phyloP scores from a whole-genome alignment of 1,284 basidiomycete genomes.

The Entoloma clypeatum region DNA sequence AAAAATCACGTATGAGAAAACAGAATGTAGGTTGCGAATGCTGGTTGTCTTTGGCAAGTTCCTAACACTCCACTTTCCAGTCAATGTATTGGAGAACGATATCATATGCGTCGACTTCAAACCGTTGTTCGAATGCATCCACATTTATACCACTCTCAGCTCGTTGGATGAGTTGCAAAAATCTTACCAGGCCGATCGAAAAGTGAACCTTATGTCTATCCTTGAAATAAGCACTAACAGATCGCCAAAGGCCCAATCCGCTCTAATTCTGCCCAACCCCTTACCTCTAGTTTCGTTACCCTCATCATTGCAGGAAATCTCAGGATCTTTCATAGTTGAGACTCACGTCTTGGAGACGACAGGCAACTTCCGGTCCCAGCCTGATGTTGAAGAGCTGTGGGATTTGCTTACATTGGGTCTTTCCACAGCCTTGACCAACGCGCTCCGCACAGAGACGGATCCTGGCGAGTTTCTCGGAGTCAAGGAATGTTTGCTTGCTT shows the following conservation, averaged over 20 bases:
- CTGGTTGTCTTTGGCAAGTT: neutral
- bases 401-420: slow-evolving; percentile 82
- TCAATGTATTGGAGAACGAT: slow-evolving; percentile 90
- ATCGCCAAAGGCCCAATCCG: slow-evolving; percentile 81
- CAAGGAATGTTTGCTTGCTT: slow-evolving; percentile 83
- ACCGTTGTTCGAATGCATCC: slow-evolving; percentile 95
- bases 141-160: slow-evolving; percentile 93
- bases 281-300: slow-evolving; percentile 55
- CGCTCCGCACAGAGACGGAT: slow-evolving; percentile 75
- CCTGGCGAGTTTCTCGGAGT: slow-evolving; percentile 81
- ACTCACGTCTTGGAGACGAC: slow-evolving; percentile 89
- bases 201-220: slow-evolving; percentile 45
- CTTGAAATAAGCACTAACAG: slow-evolving; percentile 12
- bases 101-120: slow-evolving; percentile 88
- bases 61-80: slow-evolving; percentile 37
- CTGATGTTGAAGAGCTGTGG: slow-evolving; percentile 96
- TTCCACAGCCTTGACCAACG: slow-evolving; percentile 70
- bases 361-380: slow-evolving; percentile 79
- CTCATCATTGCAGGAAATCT: slow-evolving; percentile 84
- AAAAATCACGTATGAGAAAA: slow-evolving; percentile 91
- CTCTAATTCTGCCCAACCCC: slow-evolving; percentile 82
- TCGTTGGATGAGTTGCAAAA: slow-evolving; percentile 85
- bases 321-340: slow-evolving; percentile 99
- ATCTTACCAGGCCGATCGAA: slow-evolving; percentile 94
- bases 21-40: slow-evolving; percentile 73